These are phyloP conservation scores for Phaffomyces opuntiae DNA, from an alignment of 805 yeast species.

Conservation along the genomic window DNA sequence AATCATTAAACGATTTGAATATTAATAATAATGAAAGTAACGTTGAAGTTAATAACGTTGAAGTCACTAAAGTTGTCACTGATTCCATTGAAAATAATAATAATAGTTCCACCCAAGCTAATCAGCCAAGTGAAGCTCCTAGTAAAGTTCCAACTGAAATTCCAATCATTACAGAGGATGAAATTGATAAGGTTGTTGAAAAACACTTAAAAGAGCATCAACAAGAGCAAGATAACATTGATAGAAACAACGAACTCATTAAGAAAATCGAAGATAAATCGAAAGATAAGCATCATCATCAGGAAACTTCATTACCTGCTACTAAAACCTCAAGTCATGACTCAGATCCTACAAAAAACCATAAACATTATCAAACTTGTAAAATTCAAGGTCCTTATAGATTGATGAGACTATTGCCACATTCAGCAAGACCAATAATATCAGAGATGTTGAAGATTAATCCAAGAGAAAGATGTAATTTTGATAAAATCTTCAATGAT, in stretches of 20 bases:
- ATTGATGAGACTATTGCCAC: constrained; percentile 73
- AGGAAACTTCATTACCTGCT: neutral
- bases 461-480: constrained; percentile 53
- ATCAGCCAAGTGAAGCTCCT: neutral
- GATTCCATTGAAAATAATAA: neutral
- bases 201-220: neutral
- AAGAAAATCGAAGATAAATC: constrained; percentile 4
- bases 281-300: neutral
- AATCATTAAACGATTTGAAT: constrained; percentile 13
- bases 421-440: constrained; percentile 72
- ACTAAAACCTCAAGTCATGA: neutral
- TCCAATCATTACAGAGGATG: constrained; percentile 1
- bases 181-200: neutral
- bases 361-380: neutral
- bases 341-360: neutral
- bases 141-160: neutral
- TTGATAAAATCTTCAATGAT: constrained; percentile 59
- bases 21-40: constrained; percentile 13
- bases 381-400: constrained; percentile 72
- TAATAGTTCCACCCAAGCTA: too few species aligned
- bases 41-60: neutral
- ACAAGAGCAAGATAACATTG: neutral
- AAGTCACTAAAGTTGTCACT: constrained; percentile 4
- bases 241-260: constrained; percentile 2
- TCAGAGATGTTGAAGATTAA: constrained; percentile 61